Percentiles rank a stretch among this genome's conserved stretches.
phyloP scores from a whole-genome alignment of 2,329 filamentous ascomycete genomes.

The Ascochyta lentis region DNA sequence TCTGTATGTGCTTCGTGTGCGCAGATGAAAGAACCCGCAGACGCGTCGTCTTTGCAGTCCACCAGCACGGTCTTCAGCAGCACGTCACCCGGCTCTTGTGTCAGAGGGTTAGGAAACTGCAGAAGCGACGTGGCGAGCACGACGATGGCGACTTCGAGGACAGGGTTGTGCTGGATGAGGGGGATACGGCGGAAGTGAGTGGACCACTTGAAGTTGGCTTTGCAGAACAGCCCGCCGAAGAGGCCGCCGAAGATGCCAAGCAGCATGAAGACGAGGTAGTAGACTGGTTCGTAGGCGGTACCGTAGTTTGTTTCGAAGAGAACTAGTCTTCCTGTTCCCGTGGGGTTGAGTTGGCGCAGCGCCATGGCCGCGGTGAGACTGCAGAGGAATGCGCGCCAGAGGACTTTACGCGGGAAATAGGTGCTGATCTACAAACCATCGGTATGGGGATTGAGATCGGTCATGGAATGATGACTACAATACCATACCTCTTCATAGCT shows the following conservation, averaged over 20 bases:
- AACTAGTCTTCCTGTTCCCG: constrained; percentile 65
- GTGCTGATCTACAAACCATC: constrained; percentile 54
- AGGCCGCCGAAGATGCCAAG: constrained; percentile 65
- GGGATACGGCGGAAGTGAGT: constrained; percentile 60
- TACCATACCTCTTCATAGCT: constrained; percentile 58
- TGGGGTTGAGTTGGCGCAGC: constrained; percentile 65
- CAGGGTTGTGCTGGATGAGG: constrained; percentile 62
- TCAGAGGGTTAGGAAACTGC: constrained; percentile 64
- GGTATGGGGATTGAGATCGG: background rate
- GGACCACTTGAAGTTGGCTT: constrained; percentile 64
- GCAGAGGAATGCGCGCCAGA: constrained; percentile 67
- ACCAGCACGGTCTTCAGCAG: constrained; percentile 64
- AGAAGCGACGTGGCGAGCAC: constrained; percentile 61
- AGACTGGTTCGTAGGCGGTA: constrained; percentile 60
- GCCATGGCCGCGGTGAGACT: constrained; percentile 63
- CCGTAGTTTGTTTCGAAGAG: constrained; percentile 68
- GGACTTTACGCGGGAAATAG: constrained; percentile 65
- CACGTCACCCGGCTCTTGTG: constrained; percentile 61
- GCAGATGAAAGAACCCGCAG: constrained; percentile 57
- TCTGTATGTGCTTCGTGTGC: constrained; percentile 52
- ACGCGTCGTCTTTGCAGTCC: constrained; percentile 55
- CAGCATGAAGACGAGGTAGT: constrained; percentile 64
- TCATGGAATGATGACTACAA: too few species aligned
- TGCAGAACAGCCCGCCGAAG: constrained; percentile 66
- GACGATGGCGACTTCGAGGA: constrained; percentile 63